A percentile compares a stretch with the other conserved stretches of the same genome.
Evolutionary conservation across 768 basidiomycete genomes (phyloP).

Genomic region (Pulveroboletus ravenelii): DNA sequence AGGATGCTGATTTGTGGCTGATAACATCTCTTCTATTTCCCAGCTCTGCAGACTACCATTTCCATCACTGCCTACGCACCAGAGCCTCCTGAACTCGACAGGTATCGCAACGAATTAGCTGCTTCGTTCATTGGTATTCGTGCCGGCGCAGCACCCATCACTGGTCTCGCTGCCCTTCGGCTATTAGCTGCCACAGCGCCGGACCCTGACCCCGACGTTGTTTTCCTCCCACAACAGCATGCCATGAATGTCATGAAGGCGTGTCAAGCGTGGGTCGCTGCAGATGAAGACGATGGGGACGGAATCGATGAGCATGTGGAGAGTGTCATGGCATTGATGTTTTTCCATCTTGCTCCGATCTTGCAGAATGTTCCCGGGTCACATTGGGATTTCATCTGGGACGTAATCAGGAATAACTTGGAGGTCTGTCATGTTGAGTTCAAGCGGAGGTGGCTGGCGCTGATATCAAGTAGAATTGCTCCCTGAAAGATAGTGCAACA

Average conservation of each 20-base stretch:
- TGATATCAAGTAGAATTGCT: constrained; percentile 46
- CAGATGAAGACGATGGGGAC: constrained; percentile 48
- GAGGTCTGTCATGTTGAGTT: constrained; percentile 51
- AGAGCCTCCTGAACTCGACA: constrained; percentile 68
- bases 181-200: constrained; percentile 73
- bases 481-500: constrained; percentile 52
- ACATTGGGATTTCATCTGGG: constrained; percentile 94
- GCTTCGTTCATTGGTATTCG: constrained; percentile 69
- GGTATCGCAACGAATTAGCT: constrained; percentile 87
- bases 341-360: constrained; percentile 75
- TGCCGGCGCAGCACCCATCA: constrained; percentile 54
- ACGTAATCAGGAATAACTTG: constrained; percentile 80
- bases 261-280: constrained; percentile 76
- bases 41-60: constrained; percentile 69
- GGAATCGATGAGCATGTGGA: constrained; percentile 77
- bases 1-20: constrained; percentile 72
- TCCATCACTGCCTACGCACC: constrained; percentile 57
- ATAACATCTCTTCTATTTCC: background rate
- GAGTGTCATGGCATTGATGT: constrained; percentile 68
- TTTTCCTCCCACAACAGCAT: constrained; percentile 80
- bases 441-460: background rate
- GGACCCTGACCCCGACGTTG: constrained; percentile 67
- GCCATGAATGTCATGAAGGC: constrained; percentile 85
- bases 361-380: constrained; percentile 79
- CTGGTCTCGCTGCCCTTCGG: constrained; percentile 66